Evolutionary conservation across 2,329 filamentous ascomycete genomes (phyloP), one percentile per base, ranked within the genome.

Genomic region (Diaporthe australafricana): DNA sequence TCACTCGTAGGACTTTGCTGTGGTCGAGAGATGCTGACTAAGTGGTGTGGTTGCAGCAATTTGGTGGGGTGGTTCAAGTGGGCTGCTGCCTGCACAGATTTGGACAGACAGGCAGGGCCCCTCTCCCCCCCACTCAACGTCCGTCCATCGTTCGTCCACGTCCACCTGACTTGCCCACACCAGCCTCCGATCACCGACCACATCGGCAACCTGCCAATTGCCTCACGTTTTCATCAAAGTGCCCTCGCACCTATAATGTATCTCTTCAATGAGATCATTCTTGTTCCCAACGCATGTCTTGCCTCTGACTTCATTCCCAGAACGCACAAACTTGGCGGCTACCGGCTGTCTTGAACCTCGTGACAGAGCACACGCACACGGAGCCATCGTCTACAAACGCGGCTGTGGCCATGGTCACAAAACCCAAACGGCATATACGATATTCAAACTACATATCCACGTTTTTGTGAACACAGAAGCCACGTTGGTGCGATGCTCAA

Each of bases 361-460:
- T 69, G 42, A 22, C 30, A 32, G 38, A 50, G 53, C 22, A 25
- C 30, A 47, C 63, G n/a, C n/a, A 45, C 47, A 71, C 40, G 20
- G 25, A 56, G 38, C 17, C 52, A 20, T 8, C 12, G 42, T 45
- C 53, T 63, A 65, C 68, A 71, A 48, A 68, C 68, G 62, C 53
- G 32, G 55, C 11, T 45, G 48, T 63, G 62, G 63, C 25, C 45
- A 40, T 65, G 68, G 20, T 30, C 50, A 30, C 48, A 48, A 25
- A 47, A 30, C 14, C 42, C 65, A 65, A 50, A 69, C 72, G 27
- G 65, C 40, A 57, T 57, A 53, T 38, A 50, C 20, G 32, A 45
- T 65, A 20, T 45, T 68, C 67, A 45, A 52, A 55, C 47, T 66
- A 71, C 63, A 14, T 30, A 22, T 57, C 32, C 68, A 63, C 55